A percentile compares a stretch with the other conserved stretches of the same genome.
Conservation (phyloP, 2,329 filamentous ascomycete genomes). For the Sodiomyces alkalinus region DNA sequence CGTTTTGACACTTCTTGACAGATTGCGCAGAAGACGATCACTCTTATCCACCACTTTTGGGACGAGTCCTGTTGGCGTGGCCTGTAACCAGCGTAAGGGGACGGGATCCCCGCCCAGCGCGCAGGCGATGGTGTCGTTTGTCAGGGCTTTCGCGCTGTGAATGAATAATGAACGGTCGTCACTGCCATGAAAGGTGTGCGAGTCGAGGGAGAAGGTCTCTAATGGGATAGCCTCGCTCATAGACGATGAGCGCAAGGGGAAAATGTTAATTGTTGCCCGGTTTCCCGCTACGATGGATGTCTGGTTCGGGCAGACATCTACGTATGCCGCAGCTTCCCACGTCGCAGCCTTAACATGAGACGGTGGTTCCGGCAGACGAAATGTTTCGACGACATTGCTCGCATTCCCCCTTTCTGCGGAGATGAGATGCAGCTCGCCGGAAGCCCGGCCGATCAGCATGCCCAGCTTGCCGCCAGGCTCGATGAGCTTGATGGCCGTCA, state of each 20-base stretch:
- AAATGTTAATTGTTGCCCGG: conserved; percentile 7
- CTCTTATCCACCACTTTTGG: conserved; percentile 19
- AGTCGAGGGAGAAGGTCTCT: conserved; percentile 2
- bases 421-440: conserved; percentile 30
- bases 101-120: conserved; percentile 23
- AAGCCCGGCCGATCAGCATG: conserved; percentile 32
- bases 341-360: conserved; percentile 14
- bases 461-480: conserved; percentile 16
- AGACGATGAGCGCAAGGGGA: conserved; percentile 4
- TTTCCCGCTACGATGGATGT: conserved; percentile 6
- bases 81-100: conserved; percentile 28
- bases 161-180: conserved; percentile 12
- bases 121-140: conserved; percentile 26
- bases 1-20: conserved; percentile 13
- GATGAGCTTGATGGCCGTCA: conserved; percentile 30
- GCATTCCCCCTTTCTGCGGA: conserved; percentile 20
- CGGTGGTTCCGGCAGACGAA: conserved; percentile 12
- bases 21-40: conserved; percentile 10
- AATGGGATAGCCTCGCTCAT: too few relatives aligned
- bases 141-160: conserved; percentile 28
- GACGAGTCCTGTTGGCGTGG: conserved; percentile 29
- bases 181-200: conserved; percentile 6
- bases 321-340: conserved; percentile 9
- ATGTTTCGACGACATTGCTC: conserved; percentile 11
- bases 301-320: conserved; percentile 5